Evolutionary conservation across 169 alveolate genomes (phyloP).

Genomic region (Plasmodium malariae): DNA sequence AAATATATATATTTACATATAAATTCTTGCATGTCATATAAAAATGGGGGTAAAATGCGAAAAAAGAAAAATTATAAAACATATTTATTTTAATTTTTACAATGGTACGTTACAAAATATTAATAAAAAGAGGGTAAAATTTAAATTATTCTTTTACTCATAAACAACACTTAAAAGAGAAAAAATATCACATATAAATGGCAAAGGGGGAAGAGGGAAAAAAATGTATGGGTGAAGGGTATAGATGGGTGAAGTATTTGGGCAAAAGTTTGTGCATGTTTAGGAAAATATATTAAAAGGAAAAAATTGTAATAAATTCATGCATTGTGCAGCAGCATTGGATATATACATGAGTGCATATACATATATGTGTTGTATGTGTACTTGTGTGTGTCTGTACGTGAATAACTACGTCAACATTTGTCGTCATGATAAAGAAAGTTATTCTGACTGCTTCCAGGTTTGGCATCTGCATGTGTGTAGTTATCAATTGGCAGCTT

Average conservation of each 20-base stretch:
- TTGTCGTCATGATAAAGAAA: slow-evolving; percentile 74
- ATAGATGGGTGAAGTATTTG: too few relatives aligned
- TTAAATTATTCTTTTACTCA: neutral
- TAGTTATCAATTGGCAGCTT: slow-evolving; percentile 87
- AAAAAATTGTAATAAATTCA: too few relatives aligned
- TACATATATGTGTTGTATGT: too few relatives aligned
- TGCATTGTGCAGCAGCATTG: too few relatives aligned
- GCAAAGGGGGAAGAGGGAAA: too few relatives aligned
- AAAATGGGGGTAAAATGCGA: neutral
- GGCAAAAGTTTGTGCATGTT: too few relatives aligned
- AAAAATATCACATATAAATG: too few relatives aligned
- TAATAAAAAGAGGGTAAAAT: too few relatives aligned
- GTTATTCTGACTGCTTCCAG: slow-evolving; percentile 70
- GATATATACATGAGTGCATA: too few relatives aligned
- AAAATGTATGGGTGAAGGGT: neutral
- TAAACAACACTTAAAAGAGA: neutral
- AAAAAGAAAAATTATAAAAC: neutral
- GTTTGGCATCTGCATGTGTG: slow-evolving; percentile 77
- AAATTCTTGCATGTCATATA: neutral
- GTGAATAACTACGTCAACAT: slow-evolving; percentile 21
- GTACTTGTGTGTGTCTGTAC: neutral
- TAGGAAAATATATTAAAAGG: too few relatives aligned
- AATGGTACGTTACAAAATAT: too few relatives aligned
- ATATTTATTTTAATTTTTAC: neutral
- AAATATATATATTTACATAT: too few relatives aligned